Conservation (phyloP, 1,284 basidiomycete genomes). For the Naganishia sp. region DNA sequence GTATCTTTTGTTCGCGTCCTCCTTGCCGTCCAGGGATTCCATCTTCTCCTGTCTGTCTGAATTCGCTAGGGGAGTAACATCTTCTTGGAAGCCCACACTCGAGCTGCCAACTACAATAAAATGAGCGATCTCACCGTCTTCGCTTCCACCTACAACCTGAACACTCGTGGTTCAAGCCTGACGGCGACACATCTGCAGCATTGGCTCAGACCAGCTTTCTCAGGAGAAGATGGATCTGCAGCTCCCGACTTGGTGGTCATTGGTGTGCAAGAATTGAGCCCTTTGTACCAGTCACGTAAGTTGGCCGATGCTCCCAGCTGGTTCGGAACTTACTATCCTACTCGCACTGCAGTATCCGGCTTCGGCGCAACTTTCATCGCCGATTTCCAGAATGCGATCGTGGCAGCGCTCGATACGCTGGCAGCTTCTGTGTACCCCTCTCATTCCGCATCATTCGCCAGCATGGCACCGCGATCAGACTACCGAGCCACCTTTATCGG, state of each 20-base stretch:
- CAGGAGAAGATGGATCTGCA: background rate
- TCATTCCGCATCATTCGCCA: constrained; percentile 1
- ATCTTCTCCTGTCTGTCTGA: too few species aligned
- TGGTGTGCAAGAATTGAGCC: constrained; percentile 92
- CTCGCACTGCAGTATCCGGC: constrained; percentile 23
- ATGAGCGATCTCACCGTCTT: constrained; percentile 47
- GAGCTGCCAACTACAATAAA: too few species aligned
- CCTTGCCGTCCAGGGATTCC: too few species aligned
- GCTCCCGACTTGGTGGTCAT: constrained; percentile 78
- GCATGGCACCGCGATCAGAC: constrained; percentile 11
- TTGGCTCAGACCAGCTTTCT: constrained; percentile 53
- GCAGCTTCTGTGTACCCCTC: constrained; percentile 13
- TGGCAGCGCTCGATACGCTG: constrained; percentile 9
- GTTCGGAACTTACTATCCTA: background rate
- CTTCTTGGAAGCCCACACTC: too few species aligned
- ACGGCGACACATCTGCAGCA: constrained; percentile 49
- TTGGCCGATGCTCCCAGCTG: background rate
- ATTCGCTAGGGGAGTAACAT: too few species aligned
- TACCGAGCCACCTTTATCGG: constrained; percentile 47
- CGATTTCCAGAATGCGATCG: constrained; percentile 17
- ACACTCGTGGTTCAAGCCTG: constrained; percentile 50
- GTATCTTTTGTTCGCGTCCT: too few species aligned
- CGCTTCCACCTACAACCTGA: constrained; percentile 54
- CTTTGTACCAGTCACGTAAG: constrained; percentile 52
- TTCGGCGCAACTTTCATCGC: constrained; percentile 13